Base-by-base conservation (phyloP, 768 basidiomycete genomes). In the Chalciporus pseudorubinellus region DNA sequence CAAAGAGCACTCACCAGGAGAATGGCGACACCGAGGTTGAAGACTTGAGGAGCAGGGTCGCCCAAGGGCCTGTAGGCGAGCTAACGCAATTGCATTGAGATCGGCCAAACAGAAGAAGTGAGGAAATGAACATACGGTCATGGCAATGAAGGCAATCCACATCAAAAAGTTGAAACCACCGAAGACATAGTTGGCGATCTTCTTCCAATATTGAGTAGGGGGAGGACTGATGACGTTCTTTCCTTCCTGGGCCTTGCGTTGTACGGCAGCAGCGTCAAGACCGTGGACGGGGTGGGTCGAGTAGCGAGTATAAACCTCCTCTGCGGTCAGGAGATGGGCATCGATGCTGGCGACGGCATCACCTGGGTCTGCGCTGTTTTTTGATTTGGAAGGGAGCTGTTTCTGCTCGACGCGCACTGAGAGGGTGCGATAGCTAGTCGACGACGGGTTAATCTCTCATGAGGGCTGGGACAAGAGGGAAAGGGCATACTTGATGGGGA, bases 91-190 rank as follows among this genome's bases (percentile, higher is more conserved):
- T 38, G 67, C 36, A 24, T 11, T 53, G 45, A 59, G 36, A 36
- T 36, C 34, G 14, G 3, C n/a, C 34, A 24, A 9, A 18, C 26
- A 13, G 36, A 22, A 31, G 11, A 12, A 26, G 29, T 12, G 21
- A 33, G n/a, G 34, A 42, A 20, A 18, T 6, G 57, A 6, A n/a
- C 72, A 8, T 61, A 76, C 74, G 48, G 72, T 39, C 0, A 74
- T 74, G 36, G 75, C 61, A 39, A 81, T 71, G 51, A 78, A 77
- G 1, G 78, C 80, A 42, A 77, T 70, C 70, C 80, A 74, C 66
- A 83, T 76, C 39, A 83, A 65, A 44, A 73, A 74, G 48, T 80
- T 80, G 64, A 82, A 81, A 1, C 81, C 81, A 33, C 80, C 78
- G 49, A 83, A 78, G 41, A 82, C 56, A 51, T 80, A 82, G 50